Evolutionary conservation across 208 protist species (phyloP).

Genomic region (Acanthamoeba quina): DNA sequence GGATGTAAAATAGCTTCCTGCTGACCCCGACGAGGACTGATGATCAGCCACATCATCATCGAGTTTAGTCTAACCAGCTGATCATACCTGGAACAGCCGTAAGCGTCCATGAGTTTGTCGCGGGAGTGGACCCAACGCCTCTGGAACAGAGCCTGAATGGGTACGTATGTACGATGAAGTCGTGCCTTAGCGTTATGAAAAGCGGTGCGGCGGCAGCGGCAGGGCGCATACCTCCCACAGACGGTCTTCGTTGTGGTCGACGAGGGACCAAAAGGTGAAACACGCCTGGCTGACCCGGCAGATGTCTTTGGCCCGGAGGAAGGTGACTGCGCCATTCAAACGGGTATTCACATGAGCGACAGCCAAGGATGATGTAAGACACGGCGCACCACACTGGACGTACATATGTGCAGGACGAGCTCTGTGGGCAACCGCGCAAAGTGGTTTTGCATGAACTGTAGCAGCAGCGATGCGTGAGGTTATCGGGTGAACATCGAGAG

Average conservation of each 20-base stretch:
- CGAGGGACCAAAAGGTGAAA: not conserved
- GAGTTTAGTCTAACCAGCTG: too few relatives aligned
- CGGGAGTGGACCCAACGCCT: constrained; percentile 6
- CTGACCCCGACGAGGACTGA: not conserved
- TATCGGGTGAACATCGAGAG: not conserved
- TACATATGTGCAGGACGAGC: constrained; percentile 11
- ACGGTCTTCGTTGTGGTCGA: constrained; percentile 2
- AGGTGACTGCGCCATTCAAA: not conserved
- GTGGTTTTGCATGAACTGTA: constrained; percentile 9
- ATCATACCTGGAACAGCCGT: not conserved
- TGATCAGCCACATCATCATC: too few relatives aligned
- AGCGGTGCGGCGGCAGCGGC: not conserved
- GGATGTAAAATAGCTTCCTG: constrained; percentile 1
- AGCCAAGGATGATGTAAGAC: not conserved
- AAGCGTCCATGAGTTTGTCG: not conserved
- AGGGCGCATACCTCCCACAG: not conserved
- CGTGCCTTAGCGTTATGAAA: not conserved
- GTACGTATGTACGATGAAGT: too few relatives aligned
- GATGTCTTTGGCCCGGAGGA: not conserved
- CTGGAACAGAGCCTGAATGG: constrained; percentile 3
- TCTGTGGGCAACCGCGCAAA: not conserved
- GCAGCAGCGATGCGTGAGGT: not conserved
- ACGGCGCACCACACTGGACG: not conserved
- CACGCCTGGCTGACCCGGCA: not conserved
- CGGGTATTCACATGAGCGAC: not conserved